phyloP scores from a whole-genome alignment of 139 green algal species.

The Closterium sp. region DNA sequence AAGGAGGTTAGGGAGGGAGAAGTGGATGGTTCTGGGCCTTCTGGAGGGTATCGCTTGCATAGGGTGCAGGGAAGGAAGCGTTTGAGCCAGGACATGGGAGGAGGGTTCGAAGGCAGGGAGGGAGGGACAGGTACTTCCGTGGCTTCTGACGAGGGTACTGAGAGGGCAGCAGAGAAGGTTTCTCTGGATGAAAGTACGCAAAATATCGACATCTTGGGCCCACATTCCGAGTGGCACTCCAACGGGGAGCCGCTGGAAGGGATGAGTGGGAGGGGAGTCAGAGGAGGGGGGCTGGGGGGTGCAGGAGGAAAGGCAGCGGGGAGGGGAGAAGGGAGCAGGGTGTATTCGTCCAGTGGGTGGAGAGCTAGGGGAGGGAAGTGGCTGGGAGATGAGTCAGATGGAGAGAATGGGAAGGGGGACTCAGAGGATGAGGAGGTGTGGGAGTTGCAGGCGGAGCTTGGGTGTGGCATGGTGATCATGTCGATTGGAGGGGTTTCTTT shows the following conservation, averaged over 20 bases:
- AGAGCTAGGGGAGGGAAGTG: neutral
- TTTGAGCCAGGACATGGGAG: neutral
- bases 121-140: neutral
- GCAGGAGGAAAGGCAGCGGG: neutral
- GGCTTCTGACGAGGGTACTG: neutral
- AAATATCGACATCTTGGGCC: neutral
- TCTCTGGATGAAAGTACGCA: neutral
- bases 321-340: neutral
- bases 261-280: neutral
- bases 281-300: neutral
- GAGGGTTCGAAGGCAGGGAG: neutral
- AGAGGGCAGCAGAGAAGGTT: neutral
- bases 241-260: neutral
- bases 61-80: neutral
- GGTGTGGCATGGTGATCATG: neutral
- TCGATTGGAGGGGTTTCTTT: neutral
- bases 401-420: neutral
- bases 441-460: neutral
- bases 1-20: neutral
- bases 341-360: neutral
- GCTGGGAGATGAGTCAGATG: neutral
- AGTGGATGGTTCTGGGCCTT: neutral
- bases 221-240: neutral
- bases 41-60: neutral
- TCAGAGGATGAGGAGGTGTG: neutral